Conservation (phyloP, 148 eudicot genomes). For the Fagopyrum tataricum region DNA sequence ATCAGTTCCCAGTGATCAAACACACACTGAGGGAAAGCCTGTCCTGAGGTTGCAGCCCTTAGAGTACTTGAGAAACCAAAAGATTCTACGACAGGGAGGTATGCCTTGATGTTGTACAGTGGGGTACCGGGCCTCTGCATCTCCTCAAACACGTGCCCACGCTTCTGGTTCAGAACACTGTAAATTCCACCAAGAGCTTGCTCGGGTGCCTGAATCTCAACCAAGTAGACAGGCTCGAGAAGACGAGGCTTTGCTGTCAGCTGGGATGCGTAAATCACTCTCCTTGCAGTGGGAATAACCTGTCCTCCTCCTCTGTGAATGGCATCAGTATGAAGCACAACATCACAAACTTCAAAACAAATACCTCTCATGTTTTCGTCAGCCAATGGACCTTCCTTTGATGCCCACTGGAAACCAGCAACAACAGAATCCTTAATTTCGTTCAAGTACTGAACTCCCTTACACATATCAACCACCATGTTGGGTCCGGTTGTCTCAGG, state of each 20-base stretch:
- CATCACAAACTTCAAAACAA: conserved; percentile 74
- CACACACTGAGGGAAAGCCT: conserved; percentile 73
- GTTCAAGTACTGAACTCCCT: conserved; percentile 80
- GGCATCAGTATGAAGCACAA: conserved; percentile 76
- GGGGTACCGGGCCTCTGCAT: conserved; percentile 78
- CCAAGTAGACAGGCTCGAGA: conserved; percentile 69
- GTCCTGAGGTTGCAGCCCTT: conserved; percentile 75
- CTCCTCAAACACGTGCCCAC: conserved; percentile 79
- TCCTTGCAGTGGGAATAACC: conserved; percentile 70
- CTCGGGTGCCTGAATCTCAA: conserved; percentile 72
- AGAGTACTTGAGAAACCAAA: conserved; percentile 56
- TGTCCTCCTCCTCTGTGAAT: conserved; percentile 88
- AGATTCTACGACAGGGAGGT: conserved; percentile 64
- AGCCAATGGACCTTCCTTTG: conserved; percentile 67
- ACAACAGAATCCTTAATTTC: conserved; percentile 87
- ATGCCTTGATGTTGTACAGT: conserved; percentile 69
- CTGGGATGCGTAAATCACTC: conserved; percentile 70
- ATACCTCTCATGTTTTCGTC: conserved; percentile 80
- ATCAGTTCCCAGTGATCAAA: conserved; percentile 81
- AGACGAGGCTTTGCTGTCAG: conserved; percentile 69
- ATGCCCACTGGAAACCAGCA: conserved; percentile 87
- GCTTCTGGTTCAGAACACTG: conserved; percentile 73
- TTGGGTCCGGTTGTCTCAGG: conserved; percentile 80
- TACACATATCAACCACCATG: conserved; percentile 87
- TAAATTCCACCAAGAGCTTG: conserved; percentile 74